Conservation (phyloP, 148 eudicot genomes). For the Fagopyrum tataricum region DNA sequence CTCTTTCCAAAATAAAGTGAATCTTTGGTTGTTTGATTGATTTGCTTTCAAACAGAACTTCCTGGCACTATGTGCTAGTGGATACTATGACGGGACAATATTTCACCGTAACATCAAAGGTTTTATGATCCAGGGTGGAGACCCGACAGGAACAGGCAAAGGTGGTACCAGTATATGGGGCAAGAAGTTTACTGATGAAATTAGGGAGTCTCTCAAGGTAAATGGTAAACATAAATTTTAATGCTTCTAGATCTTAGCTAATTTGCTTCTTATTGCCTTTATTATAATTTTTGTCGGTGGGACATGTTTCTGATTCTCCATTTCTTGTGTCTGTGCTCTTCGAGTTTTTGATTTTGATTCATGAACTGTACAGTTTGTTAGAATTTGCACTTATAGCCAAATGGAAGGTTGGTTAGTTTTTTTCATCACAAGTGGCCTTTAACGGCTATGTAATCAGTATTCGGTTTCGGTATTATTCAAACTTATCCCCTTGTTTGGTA, state of each 20-base stretch:
- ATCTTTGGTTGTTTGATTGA: slow-evolving; percentile 7
- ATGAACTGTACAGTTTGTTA: background rate
- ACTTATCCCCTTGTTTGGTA: too few species aligned
- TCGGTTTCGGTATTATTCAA: too few species aligned
- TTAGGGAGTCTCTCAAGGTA: slow-evolving; percentile 95
- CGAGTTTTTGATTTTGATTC: background rate
- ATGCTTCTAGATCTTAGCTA: background rate
- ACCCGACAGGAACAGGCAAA: slow-evolving; percentile 93
- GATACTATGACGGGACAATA: slow-evolving; percentile 89
- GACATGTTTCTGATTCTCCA: background rate
- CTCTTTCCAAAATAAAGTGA: background rate
- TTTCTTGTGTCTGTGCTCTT: background rate
- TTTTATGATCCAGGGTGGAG: slow-evolving; percentile 99
- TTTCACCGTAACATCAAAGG: slow-evolving; percentile 97
- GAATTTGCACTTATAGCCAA: background rate
- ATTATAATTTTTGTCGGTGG: background rate
- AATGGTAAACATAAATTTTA: background rate
- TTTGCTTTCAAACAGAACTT: slow-evolving; percentile 56
- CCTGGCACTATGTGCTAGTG: slow-evolving; percentile 88
- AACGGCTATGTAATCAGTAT: background rate
- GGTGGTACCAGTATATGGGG: slow-evolving; percentile 99
- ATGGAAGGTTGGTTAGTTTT: background rate
- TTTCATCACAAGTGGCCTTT: background rate
- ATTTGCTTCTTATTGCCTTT: background rate
- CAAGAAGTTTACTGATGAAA: slow-evolving; percentile 90